Evolutionary conservation across 805 yeast species (phyloP).

Genomic region (Hanseniaspora lindneri): DNA sequence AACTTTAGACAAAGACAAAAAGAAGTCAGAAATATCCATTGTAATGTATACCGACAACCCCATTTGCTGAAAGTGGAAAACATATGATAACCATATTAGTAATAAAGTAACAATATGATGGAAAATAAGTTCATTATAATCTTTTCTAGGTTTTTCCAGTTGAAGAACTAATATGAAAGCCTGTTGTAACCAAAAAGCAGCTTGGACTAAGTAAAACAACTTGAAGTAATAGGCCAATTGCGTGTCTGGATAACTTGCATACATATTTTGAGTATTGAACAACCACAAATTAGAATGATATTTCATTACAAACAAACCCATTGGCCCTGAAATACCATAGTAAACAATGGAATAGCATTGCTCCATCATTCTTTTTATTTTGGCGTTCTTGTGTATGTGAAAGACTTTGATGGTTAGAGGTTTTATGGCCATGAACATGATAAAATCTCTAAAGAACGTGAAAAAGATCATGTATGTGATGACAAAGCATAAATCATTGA

Average conservation of each 20-base stretch:
- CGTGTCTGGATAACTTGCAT: slow-evolving; percentile 70
- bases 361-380: slow-evolving; percentile 76
- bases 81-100: slow-evolving; percentile 73
- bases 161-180: slow-evolving; percentile 69
- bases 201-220: slow-evolving; percentile 77
- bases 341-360: slow-evolving; percentile 79
- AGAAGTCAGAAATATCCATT: slow-evolving; percentile 91
- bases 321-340: slow-evolving; percentile 68
- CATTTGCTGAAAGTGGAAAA: slow-evolving; percentile 93
- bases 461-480: slow-evolving; percentile 71
- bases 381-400: slow-evolving; percentile 32
- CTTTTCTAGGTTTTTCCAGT: slow-evolving; percentile 91
- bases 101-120: slow-evolving; percentile 89
- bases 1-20: slow-evolving; percentile 74
- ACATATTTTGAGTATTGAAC: slow-evolving; percentile 75
- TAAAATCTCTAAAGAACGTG: slow-evolving; percentile 81
- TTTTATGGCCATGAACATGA: slow-evolving; percentile 66
- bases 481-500: slow-evolving; percentile 68
- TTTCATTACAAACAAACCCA: slow-evolving; percentile 78
- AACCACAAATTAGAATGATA: slow-evolving; percentile 72
- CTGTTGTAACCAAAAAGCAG: slow-evolving; percentile 97
- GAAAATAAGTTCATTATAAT: slow-evolving; percentile 76
- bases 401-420: slow-evolving; percentile 57
- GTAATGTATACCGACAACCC: slow-evolving; percentile 84
- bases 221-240: slow-evolving; percentile 61